Conservation (phyloP, 2,329 filamentous ascomycete genomes). For the Thelonectria olida region DNA sequence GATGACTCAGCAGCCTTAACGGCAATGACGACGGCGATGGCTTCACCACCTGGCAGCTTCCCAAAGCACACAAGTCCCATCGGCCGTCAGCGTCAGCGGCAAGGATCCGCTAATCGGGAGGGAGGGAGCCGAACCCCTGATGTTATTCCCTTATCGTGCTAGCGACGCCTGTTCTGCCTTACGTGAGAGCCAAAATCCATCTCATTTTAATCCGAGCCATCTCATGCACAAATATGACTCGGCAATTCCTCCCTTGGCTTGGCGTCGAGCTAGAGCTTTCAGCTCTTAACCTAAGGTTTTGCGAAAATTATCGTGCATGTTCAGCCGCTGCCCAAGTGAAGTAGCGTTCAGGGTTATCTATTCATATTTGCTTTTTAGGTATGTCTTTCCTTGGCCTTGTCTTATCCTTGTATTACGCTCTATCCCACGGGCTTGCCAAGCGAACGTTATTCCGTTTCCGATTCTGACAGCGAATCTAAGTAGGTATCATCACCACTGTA, state of each 20-base stretch:
- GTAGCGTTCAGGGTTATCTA: too few relatives aligned
- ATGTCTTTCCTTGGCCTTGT: neutral
- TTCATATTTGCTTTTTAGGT: neutral
- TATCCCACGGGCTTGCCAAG: neutral
- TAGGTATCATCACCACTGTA: neutral
- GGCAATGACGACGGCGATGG: neutral
- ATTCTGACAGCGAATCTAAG: neutral
- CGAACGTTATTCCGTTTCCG: neutral
- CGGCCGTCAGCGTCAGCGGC: neutral
- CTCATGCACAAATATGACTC: neutral
- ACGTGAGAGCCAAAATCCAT: neutral
- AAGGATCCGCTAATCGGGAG: neutral
- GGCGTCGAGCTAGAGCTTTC: neutral
- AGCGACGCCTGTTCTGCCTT: neutral
- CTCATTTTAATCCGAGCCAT: neutral
- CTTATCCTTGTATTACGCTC: neutral
- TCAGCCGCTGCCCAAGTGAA: too few relatives aligned
- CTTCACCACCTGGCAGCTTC: neutral
- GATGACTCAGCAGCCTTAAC: slow-evolving; percentile 9
- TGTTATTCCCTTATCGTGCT: neutral
- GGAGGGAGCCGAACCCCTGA: neutral
- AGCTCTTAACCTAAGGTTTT: neutral
- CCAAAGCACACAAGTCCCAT: neutral
- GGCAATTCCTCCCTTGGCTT: neutral
- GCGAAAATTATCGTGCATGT: neutral